These are phyloP conservation scores for Pseudogymnoascus sp. DNA, from an alignment of 2,329 filamentous ascomycete species.

Conservation along the genomic window DNA sequence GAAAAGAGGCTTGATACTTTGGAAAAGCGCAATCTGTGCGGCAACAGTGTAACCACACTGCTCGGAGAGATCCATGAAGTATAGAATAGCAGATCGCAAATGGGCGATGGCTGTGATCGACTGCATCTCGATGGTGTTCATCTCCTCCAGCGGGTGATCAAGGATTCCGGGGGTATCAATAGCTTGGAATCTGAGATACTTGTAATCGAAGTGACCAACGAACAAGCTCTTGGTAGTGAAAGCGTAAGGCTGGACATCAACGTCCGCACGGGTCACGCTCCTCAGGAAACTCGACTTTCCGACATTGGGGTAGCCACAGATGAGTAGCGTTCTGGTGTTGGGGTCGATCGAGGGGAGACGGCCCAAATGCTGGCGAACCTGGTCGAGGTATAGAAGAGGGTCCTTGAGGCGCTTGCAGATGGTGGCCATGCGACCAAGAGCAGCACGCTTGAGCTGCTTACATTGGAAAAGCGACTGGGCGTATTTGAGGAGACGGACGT, in stretches of 20 bases:
- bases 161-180: slow-evolving; percentile 99
- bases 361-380: slow-evolving; percentile 92
- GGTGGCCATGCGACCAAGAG: slow-evolving; percentile 95
- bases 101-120: slow-evolving; percentile 97
- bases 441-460: slow-evolving; percentile 96
- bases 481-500: slow-evolving; percentile 93
- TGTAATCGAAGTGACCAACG: slow-evolving; percentile 96
- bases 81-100: slow-evolving; percentile 87
- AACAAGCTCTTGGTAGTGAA: slow-evolving; percentile 98
- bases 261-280: slow-evolving; percentile 88
- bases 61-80: slow-evolving; percentile 97
- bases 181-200: slow-evolving; percentile 82
- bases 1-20: slow-evolving; percentile 94
- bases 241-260: slow-evolving; percentile 94
- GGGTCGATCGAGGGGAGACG: slow-evolving; percentile 98
- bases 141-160: slow-evolving; percentile 95
- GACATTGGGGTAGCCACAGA: slow-evolving; percentile 96
- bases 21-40: slow-evolving; percentile 90
- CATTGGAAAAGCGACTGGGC: slow-evolving; percentile 96
- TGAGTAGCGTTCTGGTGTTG: slow-evolving; percentile 90
- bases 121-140: slow-evolving; percentile 99
- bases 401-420: slow-evolving; percentile 94
- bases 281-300: slow-evolving; percentile 95
- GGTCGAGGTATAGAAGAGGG: slow-evolving; percentile 88
- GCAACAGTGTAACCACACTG: slow-evolving; percentile 92